These are phyloP conservation scores for Strobilomyces echinocephalus DNA, from an alignment of 768 basidiomycete genomes.

Conservation along the genomic window DNA sequence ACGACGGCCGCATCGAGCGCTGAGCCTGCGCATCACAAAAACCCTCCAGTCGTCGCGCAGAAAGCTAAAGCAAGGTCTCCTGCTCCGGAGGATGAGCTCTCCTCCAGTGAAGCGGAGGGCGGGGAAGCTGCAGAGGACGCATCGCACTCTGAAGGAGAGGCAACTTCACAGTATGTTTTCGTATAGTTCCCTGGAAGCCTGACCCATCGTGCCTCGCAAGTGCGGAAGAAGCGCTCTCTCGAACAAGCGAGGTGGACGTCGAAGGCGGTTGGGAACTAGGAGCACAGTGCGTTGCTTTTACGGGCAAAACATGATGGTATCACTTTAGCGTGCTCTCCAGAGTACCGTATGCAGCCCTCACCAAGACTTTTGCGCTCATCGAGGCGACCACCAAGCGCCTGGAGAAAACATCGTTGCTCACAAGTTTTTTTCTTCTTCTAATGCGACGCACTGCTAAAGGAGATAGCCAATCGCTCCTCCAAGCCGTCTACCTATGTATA, in stretches of 20 bases:
- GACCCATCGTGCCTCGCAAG: conserved; percentile 31
- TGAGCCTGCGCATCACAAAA: background rate
- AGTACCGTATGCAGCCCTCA: conserved; percentile 90
- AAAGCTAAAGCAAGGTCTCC: conserved; percentile 14
- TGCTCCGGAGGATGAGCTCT: conserved; percentile 27
- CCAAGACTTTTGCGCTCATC: conserved; percentile 83
- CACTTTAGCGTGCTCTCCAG: conserved; percentile 35
- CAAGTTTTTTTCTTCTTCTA: conserved; percentile 83
- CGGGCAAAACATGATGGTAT: background rate
- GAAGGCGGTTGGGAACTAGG: conserved; percentile 81
- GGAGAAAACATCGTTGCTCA: conserved; percentile 87
- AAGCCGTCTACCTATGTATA: conserved; percentile 93
- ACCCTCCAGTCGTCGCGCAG: conserved; percentile 4
- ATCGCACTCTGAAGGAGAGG: conserved; percentile 43
- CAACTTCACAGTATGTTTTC: conserved; percentile 57
- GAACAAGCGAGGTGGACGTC: conserved; percentile 66
- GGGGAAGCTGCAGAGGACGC: conserved; percentile 38
- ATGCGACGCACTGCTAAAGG: conserved; percentile 78
- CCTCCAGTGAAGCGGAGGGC: conserved; percentile 33
- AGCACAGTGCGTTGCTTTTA: conserved; percentile 58
- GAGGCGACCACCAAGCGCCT: conserved; percentile 93
- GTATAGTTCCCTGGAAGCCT: background rate
- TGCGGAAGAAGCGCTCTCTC: conserved; percentile 63
- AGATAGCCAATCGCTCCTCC: conserved; percentile 72
- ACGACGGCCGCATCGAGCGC: background rate